Percentiles rank a stretch among this genome's conserved stretches.
Evolutionary conservation across 139 green algal genomes (phyloP).

Genomic region (Chlorella ohadii): DNA sequence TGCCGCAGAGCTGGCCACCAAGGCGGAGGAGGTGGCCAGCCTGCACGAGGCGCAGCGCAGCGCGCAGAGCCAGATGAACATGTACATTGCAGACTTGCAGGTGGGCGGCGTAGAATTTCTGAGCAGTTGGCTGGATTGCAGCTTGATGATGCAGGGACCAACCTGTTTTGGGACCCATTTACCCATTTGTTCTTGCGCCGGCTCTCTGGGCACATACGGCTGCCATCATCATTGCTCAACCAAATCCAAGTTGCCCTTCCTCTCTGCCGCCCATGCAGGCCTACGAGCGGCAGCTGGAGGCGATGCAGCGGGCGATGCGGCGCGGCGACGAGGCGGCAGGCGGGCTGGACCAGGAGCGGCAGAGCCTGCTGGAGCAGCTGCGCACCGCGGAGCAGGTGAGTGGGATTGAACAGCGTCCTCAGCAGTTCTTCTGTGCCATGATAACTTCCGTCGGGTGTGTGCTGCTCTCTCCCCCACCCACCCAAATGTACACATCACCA

Average conservation of each 20-base stretch:
- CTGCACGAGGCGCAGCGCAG: constrained; percentile 60
- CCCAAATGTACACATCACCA: no score
- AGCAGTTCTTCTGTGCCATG: no score
- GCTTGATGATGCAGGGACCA: no score
- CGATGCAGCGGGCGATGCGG: constrained; percentile 63
- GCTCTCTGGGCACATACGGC: no score
- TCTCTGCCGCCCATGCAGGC: constrained; percentile 36
- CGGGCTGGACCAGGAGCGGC: constrained; percentile 58
- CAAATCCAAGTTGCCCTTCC: neutral
- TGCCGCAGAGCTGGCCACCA: constrained; percentile 52
- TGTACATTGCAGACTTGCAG: constrained; percentile 72
- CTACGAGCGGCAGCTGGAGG: constrained; percentile 77
- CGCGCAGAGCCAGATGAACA: constrained; percentile 59
- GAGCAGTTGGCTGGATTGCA: no score
- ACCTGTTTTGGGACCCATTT: neutral
- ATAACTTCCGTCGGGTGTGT: no score
- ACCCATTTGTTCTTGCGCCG: no score
- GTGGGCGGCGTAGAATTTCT: constrained; percentile 11
- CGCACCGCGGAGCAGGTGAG: constrained; percentile 68
- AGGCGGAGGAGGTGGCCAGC: constrained; percentile 56
- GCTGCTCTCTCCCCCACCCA: no score
- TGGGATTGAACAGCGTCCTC: neutral
- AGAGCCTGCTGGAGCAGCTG: constrained; percentile 72
- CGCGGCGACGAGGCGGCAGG: constrained; percentile 54
- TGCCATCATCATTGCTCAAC: neutral